Conservation (phyloP, 306 rosid genomes). For the Argentina anserina region DNA sequence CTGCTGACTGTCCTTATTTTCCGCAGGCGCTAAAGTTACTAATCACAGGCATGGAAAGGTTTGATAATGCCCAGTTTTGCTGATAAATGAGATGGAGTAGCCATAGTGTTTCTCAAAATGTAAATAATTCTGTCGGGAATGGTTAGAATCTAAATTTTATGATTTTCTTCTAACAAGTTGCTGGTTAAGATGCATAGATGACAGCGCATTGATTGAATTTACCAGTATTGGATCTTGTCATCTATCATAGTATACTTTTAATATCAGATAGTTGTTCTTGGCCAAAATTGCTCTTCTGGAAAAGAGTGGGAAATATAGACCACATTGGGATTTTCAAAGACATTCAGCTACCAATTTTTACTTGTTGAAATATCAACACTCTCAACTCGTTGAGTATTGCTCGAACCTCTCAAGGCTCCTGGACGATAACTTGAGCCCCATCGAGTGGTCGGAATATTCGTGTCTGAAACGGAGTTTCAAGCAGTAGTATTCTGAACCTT, state of each 20-base stretch:
- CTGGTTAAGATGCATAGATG: neutral
- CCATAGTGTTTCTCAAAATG: slow-evolving; percentile 4
- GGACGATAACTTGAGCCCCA: neutral
- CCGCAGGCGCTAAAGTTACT: slow-evolving; percentile 45
- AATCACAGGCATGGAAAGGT: slow-evolving; percentile 25
- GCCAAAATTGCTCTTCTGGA: slow-evolving; percentile 3
- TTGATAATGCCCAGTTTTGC: slow-evolving; percentile 24
- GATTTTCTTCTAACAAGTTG: slow-evolving; percentile 1
- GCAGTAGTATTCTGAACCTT: neutral
- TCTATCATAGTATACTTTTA: neutral
- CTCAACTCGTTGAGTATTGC: neutral
- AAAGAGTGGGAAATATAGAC: neutral
- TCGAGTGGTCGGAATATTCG: neutral
- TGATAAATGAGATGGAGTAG: slow-evolving; percentile 7
- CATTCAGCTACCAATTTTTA: neutral
- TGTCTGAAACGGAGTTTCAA: neutral
- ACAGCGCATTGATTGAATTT: neutral
- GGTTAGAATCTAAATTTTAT: neutral
- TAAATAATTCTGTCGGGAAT: slow-evolving; percentile 1
- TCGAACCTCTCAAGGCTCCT: neutral
- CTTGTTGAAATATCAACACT: neutral
- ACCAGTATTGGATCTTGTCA: neutral
- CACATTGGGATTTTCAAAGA: neutral
- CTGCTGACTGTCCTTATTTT: slow-evolving; percentile 10
- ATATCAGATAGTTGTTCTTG: slow-evolving; percentile 7